Conservation (phyloP, 1,139 yeast genomes). For the Saccharomyces pastorianus region DNA sequence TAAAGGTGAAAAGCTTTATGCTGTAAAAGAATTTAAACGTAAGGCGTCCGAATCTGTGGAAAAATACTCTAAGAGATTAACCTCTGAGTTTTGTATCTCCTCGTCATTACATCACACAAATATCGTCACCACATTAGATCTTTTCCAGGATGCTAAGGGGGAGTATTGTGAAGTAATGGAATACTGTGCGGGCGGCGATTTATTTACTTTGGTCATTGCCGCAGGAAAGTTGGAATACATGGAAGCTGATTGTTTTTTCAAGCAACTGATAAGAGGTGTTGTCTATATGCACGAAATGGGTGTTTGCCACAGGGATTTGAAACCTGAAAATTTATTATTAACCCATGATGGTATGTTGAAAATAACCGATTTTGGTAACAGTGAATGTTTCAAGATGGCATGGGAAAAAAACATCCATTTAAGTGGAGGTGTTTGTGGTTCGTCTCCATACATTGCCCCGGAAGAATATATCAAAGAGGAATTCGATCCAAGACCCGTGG, state of each 20-base stretch:
- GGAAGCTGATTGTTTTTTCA: slow-evolving; percentile 94
- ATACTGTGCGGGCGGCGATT: slow-evolving; percentile 90
- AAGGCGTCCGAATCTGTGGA: slow-evolving; percentile 48
- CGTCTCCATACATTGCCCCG: slow-evolving; percentile 93
- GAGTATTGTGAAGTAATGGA: slow-evolving; percentile 97
- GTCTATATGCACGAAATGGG: slow-evolving; percentile 97
- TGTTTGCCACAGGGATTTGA: slow-evolving; percentile 88
- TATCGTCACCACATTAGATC: slow-evolving; percentile 78
- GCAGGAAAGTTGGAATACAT: slow-evolving; percentile 74
- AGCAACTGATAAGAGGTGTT: slow-evolving; percentile 84
- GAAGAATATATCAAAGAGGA: slow-evolving; percentile 72
- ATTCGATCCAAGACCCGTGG: slow-evolving; percentile 87
- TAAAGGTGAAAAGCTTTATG: slow-evolving; percentile 49
- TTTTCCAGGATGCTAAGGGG: slow-evolving; percentile 83
- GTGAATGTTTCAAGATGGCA: slow-evolving; percentile 93
- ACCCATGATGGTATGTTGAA: slow-evolving; percentile 76
- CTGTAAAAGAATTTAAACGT: slow-evolving; percentile 72
- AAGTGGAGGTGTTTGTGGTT: slow-evolving; percentile 77
- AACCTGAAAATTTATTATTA: slow-evolving; percentile 83
- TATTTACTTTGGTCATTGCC: slow-evolving; percentile 76
- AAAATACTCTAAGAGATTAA: slow-evolving; percentile 62
- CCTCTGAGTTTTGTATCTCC: slow-evolving; percentile 80
- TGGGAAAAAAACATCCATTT: slow-evolving; percentile 87
- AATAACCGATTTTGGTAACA: slow-evolving; percentile 92
- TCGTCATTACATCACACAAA: slow-evolving; percentile 71